Conservation (phyloP, 2,329 filamentous ascomycete genomes). For the Cladosporium sp. region DNA sequence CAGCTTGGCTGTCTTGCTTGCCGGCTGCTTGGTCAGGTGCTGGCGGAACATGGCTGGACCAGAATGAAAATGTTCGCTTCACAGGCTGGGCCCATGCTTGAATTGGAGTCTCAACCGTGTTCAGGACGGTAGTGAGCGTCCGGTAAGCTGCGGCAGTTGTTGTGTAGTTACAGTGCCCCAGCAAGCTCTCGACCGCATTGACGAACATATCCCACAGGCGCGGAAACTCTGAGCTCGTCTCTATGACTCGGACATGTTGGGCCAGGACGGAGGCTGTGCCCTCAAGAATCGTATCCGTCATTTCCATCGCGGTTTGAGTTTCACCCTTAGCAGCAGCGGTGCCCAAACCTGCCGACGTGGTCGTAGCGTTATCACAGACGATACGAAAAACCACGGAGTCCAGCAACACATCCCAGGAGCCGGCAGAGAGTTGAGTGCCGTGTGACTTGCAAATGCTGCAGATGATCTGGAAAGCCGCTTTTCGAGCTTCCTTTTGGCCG, state of each 20-base stretch:
- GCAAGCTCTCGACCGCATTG: constrained; percentile 55
- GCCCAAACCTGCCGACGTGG: neutral
- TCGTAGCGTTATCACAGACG: constrained; percentile 34
- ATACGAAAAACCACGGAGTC: constrained; percentile 75
- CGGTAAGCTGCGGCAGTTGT: constrained; percentile 39
- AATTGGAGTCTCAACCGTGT: constrained; percentile 20
- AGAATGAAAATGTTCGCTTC: constrained; percentile 25
- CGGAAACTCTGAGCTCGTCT: constrained; percentile 59
- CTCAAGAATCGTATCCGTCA: constrained; percentile 65
- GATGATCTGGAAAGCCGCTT: constrained; percentile 85
- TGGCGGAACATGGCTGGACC: constrained; percentile 26
- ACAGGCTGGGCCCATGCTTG: constrained; percentile 23
- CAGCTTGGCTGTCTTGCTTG: constrained; percentile 59
- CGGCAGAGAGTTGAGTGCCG: constrained; percentile 68
- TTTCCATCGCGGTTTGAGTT: constrained; percentile 41
- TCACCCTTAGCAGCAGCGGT: constrained; percentile 7
- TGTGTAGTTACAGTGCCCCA: constrained; percentile 34
- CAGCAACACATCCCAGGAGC: constrained; percentile 78
- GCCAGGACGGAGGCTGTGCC: constrained; percentile 68
- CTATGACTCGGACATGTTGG: constrained; percentile 68
- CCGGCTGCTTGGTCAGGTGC: constrained; percentile 10
- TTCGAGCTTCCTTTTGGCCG: constrained; percentile 67
- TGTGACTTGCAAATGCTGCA: constrained; percentile 89
- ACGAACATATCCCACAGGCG: constrained; percentile 71
- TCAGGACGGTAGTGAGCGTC: constrained; percentile 35